Conservation (phyloP, 441 rosid genomes). For the Mallotus japonicus region DNA sequence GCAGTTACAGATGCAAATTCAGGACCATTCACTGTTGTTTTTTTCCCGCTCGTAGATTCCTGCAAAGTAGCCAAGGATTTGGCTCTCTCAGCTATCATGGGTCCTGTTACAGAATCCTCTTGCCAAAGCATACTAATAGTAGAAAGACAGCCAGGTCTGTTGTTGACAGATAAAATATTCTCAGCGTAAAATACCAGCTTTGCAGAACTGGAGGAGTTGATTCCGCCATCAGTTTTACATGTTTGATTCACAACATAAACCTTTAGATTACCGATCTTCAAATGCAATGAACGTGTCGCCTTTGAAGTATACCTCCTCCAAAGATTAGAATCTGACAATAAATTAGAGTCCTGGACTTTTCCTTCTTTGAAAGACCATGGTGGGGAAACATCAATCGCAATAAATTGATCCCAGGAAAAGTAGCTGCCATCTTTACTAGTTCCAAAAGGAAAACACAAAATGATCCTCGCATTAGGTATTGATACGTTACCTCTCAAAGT, state of each 20-base stretch:
- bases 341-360: constrained; percentile 31
- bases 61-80: constrained; percentile 67
- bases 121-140: constrained; percentile 78
- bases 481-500: constrained; percentile 57
- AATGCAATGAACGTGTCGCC: constrained; percentile 47
- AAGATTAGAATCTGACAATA: constrained; percentile 30
- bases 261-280: constrained; percentile 55
- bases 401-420: constrained; percentile 62
- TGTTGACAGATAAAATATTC: constrained; percentile 54
- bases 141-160: constrained; percentile 46
- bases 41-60: constrained; percentile 49
- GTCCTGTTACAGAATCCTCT: constrained; percentile 62
- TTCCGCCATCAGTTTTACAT: constrained; percentile 36
- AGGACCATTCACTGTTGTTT: constrained; percentile 49
- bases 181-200: constrained; percentile 46
- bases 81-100: constrained; percentile 74
- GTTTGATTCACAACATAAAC: constrained; percentile 59
- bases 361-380: constrained; percentile 40
- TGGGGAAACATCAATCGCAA: constrained; percentile 64
- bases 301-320: constrained; percentile 42
- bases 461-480: constrained; percentile 64
- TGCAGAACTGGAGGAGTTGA: constrained; percentile 26
- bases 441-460: constrained; percentile 74
- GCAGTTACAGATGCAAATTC: constrained; percentile 73
- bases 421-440: constrained; percentile 39